Base-by-base conservation (phyloP, 371 early-diverging fungal genomes). In the Apophysomyces elegans region DNA sequence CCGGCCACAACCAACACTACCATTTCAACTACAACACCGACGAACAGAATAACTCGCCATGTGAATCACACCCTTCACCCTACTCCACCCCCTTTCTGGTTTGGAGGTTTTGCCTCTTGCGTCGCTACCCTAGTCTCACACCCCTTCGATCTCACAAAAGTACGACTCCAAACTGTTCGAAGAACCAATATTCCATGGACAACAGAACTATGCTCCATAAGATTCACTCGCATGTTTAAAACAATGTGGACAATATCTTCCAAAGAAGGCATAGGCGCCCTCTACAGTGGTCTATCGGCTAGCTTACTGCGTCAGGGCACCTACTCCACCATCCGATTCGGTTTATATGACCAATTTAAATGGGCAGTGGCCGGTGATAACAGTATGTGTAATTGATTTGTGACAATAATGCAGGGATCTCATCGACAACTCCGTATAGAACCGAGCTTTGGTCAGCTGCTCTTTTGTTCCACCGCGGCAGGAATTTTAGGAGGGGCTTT, bases 101-200 rank as follows among this genome's bases (percentile, higher is more conserved):
- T 84, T 67, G 88, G 88, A 39, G 83, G 83, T 26, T 76, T 80
- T 14, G 86, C 91, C 7, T 85, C 89, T 6, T 83, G 86, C 50
- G 67, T 83, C 5, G 91, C 92, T 11, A 87, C 87, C 7, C 73
- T 88, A 58, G 84, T 85, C 45, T 90, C 91, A 1, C 91, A 92
- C 56, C 93, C 93, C 0, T 86, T 92, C 59, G 93, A 93, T 71
- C 81, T 90, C 46, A 79, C 90, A 60, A 91, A 92, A 71, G 90
- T 92, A 35, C 83, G 93, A 26, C 66, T 92, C 47, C 93, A 93
- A 70, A 92, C 90, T 13, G 58, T 78, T 13, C 66, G 68, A 44
- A 74, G 74, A 45, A 58, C 72, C 63, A 47, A 63, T 36, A 56
- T 44, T 18, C 68, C 21, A 7, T 37, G 39, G 54, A 64, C 39